These are phyloP conservation scores for Camptophora hylomeconis DNA, from an alignment of 2,329 filamentous ascomycete species.

Conservation along the genomic window DNA sequence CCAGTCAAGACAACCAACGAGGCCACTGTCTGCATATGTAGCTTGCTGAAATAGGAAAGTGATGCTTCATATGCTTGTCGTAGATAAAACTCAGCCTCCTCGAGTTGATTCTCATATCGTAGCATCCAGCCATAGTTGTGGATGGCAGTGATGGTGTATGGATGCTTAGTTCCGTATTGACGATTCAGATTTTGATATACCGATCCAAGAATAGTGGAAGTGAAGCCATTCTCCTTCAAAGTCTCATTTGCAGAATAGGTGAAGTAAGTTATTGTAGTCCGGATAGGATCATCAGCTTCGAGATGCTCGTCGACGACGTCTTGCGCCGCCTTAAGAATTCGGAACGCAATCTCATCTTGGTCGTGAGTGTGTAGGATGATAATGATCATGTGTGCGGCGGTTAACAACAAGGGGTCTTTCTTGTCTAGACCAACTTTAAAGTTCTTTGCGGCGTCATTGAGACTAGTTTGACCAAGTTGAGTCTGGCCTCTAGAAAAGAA, in stretches of 20 bases:
- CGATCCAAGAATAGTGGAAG: conserved; percentile 7
- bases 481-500: conserved; percentile 13
- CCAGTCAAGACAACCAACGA: conserved; percentile 4
- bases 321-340: conserved; percentile 12
- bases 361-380: conserved; percentile 16
- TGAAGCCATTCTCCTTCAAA: conserved; percentile 9
- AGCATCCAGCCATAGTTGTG: conserved; percentile 16
- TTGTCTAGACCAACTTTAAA: conserved; percentile 12
- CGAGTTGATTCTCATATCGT: conserved; percentile 10
- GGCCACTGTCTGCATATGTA: conserved; percentile 5
- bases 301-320: conserved; percentile 9
- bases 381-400: conserved; percentile 6
- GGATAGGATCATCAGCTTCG: conserved; percentile 12
- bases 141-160: conserved; percentile 10
- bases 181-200: conserved; percentile 6
- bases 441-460: conserved; percentile 14
- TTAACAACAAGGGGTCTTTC: conserved; percentile 10
- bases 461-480: conserved; percentile 9
- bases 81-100: conserved; percentile 10
- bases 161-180: conserved; percentile 2
- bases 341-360: conserved; percentile 11
- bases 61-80: conserved; percentile 11
- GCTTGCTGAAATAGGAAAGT: conserved; percentile 8
- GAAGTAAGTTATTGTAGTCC: conserved; percentile 12
- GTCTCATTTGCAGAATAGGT: conserved; percentile 10